Evolutionary conservation across 768 basidiomycete genomes (phyloP), one percentile per base, ranked within the genome.

Genomic region (Mrakia hoshinonis): DNA sequence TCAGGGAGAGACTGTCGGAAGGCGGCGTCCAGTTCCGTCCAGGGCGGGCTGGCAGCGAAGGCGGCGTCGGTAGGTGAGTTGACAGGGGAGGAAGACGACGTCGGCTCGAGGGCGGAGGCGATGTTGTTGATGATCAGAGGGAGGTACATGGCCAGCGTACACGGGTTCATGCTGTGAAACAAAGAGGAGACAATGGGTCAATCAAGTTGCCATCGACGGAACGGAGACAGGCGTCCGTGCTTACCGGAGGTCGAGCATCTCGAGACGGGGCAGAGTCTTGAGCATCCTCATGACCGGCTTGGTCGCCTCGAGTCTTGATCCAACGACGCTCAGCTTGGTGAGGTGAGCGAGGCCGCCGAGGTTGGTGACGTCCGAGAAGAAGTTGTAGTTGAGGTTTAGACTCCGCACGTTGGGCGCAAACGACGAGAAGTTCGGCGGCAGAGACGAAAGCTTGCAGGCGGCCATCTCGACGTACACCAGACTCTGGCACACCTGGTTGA

Each of bases 341-440:
- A 98, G 81, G 77, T 91, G 82, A 65, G 84, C 84, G 70, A 99
- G 82, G 4, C 38, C 55, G 22, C 24, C 39, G 22, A 73, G n/a
- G 67, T 85, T 81, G 76, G 90, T 87, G 75, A 92, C 86, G 79
- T 81, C 76, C 31, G 74, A 74, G 49, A 98, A 78, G 80, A 94
- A 97, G 80, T 98, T 98, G 83, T 96, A 95, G 83, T 98, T 95
- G 75, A 97, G 85, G 83, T 97, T 97, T 80, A 98, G 82, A 72
- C 87, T 87, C 68, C 92, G 87, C 76, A 97, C 81, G 79, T 94
- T 96, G 39, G 96, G 95, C 61, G 87, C 81, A 68, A 89, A 80
- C 58, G 77, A 77, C 67, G 84, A 83, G 75, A 96, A 82, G 51
- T 85, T 84, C 75, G 79, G 76, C n/a, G 94, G 94, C 62, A 96